Evolutionary conservation across 768 basidiomycete species (phyloP).

Genomic region (Tephrocybe sp.): DNA sequence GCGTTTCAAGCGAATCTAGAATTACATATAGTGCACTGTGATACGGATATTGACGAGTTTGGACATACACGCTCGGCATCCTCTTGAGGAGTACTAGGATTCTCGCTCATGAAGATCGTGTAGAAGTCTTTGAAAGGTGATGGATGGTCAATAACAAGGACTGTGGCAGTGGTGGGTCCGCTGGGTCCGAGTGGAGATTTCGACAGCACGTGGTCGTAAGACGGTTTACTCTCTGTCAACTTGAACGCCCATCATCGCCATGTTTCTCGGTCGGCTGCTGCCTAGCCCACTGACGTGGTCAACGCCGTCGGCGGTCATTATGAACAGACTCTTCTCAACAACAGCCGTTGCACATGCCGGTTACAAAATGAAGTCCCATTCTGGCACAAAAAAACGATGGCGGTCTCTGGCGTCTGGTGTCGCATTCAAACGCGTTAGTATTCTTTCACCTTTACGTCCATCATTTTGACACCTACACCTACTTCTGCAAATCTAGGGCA

Average conservation of each 20-base stretch:
- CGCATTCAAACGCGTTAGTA: conserved; percentile 72
- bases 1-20: conserved; percentile 90
- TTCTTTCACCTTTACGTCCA: neutral
- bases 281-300: conserved; percentile 9
- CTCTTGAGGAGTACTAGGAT: conserved; percentile 55
- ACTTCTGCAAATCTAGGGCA: conserved; percentile 46
- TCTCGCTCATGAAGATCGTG: conserved; percentile 34
- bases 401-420: conserved; percentile 62
- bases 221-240: neutral
- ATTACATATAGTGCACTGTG: neutral
- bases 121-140: conserved; percentile 5
- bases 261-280: conserved; percentile 16
- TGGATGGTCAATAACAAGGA: neutral
- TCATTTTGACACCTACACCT: neutral
- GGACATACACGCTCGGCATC: conserved; percentile 77
- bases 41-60: neutral
- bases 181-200: neutral
- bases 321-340: conserved; percentile 56
- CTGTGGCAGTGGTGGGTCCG: neutral
- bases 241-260: neutral
- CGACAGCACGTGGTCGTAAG: conserved; percentile 16
- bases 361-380: conserved; percentile 83
- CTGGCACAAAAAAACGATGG: conserved; percentile 83
- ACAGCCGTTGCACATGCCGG: conserved; percentile 52
- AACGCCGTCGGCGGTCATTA: conserved; percentile 15